phyloP scores from a whole-genome alignment of 2,329 filamentous ascomycete species.

The Xylogone sp. region DNA sequence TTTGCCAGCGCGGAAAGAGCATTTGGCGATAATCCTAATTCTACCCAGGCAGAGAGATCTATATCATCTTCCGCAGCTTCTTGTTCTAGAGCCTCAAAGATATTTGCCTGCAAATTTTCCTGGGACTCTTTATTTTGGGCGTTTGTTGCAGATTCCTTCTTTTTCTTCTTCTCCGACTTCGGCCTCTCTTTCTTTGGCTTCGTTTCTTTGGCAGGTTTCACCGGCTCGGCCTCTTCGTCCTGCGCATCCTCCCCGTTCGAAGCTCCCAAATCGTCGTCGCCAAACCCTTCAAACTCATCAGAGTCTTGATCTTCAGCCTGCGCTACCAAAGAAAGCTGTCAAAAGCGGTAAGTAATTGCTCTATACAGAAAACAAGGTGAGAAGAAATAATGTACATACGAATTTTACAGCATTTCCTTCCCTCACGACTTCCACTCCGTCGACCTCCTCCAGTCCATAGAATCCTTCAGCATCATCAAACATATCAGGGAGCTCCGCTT shows the following conservation, averaged over 20 bases:
- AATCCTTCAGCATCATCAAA: slow-evolving; percentile 92
- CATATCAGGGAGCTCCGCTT: slow-evolving; percentile 67
- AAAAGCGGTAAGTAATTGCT: slow-evolving; percentile 10
- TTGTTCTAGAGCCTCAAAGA: slow-evolving; percentile 42
- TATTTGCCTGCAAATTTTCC: slow-evolving; percentile 22
- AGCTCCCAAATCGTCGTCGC: slow-evolving; percentile 41
- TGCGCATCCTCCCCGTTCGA: slow-evolving; percentile 22
- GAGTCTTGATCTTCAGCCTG: slow-evolving; percentile 32
- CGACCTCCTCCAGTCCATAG: slow-evolving; percentile 85
- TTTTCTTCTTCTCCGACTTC: slow-evolving; percentile 20
- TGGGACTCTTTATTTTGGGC: slow-evolving; percentile 24
- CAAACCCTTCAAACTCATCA: slow-evolving; percentile 64
- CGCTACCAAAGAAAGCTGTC: slow-evolving; percentile 20
- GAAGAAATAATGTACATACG: slow-evolving; percentile 31
- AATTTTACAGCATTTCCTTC: slow-evolving; percentile 57
- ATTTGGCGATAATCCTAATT: slow-evolving; percentile 67
- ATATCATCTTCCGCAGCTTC: slow-evolving; percentile 55
- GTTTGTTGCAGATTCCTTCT: slow-evolving; percentile 24
- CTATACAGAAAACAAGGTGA: background rate
- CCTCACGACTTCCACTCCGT: slow-evolving; percentile 81
- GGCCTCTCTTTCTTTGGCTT: slow-evolving; percentile 16
- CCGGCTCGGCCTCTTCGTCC: slow-evolving; percentile 17
- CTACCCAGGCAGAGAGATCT: slow-evolving; percentile 76
- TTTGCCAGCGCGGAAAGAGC: slow-evolving; percentile 72
- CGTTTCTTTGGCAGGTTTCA: slow-evolving; percentile 8